Conservation (phyloP, 345 rosid genomes). For the Cardiospermum halicacabum region DNA sequence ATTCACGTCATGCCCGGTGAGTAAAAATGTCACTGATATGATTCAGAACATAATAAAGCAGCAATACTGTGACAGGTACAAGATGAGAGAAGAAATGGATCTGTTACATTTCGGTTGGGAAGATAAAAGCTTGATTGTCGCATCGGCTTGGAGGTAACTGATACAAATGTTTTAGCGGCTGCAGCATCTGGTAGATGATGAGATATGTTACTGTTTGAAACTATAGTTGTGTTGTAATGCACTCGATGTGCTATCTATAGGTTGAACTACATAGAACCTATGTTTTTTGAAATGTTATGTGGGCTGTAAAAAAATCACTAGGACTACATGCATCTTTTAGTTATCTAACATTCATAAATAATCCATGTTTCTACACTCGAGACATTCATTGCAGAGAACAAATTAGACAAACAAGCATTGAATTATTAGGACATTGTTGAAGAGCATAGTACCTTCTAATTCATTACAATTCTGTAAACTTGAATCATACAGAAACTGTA, state of each 20-base stretch:
- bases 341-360: slow-evolving; percentile 14
- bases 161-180: background rate
- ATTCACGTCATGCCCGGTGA: slow-evolving; percentile 60
- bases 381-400: background rate
- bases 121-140: slow-evolving; percentile 76
- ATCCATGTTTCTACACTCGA: background rate
- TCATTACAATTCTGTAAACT: background rate
- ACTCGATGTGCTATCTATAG: slow-evolving; percentile 12
- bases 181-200: background rate
- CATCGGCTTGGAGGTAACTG: slow-evolving; percentile 79
- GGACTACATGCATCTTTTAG: slow-evolving; percentile 11
- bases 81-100: slow-evolving; percentile 55
- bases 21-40: slow-evolving; percentile 40
- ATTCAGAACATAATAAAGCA: slow-evolving; percentile 46
- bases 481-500: background rate
- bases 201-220: slow-evolving; percentile 11
- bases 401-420: background rate
- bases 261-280: background rate
- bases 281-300: slow-evolving; percentile 6
- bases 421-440: background rate
- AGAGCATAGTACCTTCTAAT: background rate
- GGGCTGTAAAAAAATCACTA: slow-evolving; percentile 2
- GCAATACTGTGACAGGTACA: slow-evolving; percentile 62
- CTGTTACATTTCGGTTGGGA: slow-evolving; percentile 88
- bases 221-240: slow-evolving; percentile 21